Base-by-base conservation (phyloP, 2,329 filamentous ascomycete species). In the Colletotrichum sojae region DNA sequence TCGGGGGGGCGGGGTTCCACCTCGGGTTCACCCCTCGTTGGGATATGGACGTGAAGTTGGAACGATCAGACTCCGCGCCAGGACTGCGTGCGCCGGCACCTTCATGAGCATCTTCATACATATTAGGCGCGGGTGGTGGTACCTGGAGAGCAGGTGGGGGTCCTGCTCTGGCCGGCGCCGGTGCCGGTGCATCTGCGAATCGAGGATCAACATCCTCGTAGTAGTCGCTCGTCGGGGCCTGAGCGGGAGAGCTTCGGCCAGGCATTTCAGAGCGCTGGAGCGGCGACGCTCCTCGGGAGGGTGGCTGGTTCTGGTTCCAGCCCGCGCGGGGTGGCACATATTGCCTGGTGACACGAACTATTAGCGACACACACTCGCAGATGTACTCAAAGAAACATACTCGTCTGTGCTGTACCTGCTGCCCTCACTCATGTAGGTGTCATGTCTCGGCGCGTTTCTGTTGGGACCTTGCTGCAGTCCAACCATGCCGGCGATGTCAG, bases 191-290 rank as follows among this genome's bases (percentile, higher is more conserved):
- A 20, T 69, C 67, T 40, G 90, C 92, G 76, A 98, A 98, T 65
- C 91, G 92, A 52, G 95, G 94, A 73, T 97, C 94, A 13, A 97
- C 90, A 78, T 98, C 95, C 84, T 98, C 96, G 77, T 97, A 97
- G 81, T 98, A 98, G 71, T 87, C 82, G 74, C 76, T 82, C 56
- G 75, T 77, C 48, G 75, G 74, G 16, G 80, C 74, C 16, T 80
- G 78, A 39, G 81, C 31, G n/a, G 70, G 79, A 48, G 76, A 78
- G 52, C 77, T 78, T 59, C 75, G 76, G 53, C 73, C 77, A 49
- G 80, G 75, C 39, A 81, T 74, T 68, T 85, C 82, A 63, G 80
- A 78, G 45, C 76, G 72, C 58, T 75, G 76, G 39, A 85, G 77
- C 18, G 85, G 84, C 10, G 86, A 85, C n/a, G 82, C 82, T 55